Base-by-base conservation (phyloP, 2,329 filamentous ascomycete genomes). In the Thelonectria blattea region DNA sequence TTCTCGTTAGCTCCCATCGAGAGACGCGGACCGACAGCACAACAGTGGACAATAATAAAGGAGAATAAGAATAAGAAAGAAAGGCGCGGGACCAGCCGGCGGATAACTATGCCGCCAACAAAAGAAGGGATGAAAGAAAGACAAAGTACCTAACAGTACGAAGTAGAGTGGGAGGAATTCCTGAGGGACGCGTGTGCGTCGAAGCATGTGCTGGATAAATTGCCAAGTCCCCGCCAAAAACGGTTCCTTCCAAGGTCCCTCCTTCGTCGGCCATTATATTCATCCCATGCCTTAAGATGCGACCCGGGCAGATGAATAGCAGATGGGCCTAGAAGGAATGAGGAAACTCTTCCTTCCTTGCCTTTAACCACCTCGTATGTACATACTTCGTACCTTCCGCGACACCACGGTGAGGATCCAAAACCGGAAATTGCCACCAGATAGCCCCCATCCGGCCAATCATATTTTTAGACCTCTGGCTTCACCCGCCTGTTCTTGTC, bases 401-500 rank as follows among this genome's bases (percentile, higher is more conserved):
- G 32, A 51, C 17, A 45, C 52, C 52, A 41, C 52, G 41, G 54
- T 15, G 34, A 37, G 4, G 34, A 37, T 15, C 9, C 34, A 39
- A 6, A 9, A 11, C 54, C 67, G 67, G 67, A 69, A 69, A 69
- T 69, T 69, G 60, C 65, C 15, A 54, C 54, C 64, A 56, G 66
- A 64, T 24, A 62, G 67, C 60, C 52, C n/a, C 54, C n/a, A 20
- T 20, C 37, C 46, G 49, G 20, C 67, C 66, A 68, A 65, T 69
- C 9, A 30, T 5, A 10, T 6, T 1, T 27, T 14, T 15, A 37
- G 34, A 24, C 22, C 22, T 3, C 22, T 24, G 22, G 7, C 8
- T 24, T 17, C 32, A 12, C 20, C 39, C 17, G 2, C n/a, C 5
- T 32, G 45, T 53, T 49, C 24, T 12, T 15, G 32, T 47, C 45